Conservation (phyloP, 2,329 filamentous ascomycete species). For the Pyrenochaeta sp. region DNA sequence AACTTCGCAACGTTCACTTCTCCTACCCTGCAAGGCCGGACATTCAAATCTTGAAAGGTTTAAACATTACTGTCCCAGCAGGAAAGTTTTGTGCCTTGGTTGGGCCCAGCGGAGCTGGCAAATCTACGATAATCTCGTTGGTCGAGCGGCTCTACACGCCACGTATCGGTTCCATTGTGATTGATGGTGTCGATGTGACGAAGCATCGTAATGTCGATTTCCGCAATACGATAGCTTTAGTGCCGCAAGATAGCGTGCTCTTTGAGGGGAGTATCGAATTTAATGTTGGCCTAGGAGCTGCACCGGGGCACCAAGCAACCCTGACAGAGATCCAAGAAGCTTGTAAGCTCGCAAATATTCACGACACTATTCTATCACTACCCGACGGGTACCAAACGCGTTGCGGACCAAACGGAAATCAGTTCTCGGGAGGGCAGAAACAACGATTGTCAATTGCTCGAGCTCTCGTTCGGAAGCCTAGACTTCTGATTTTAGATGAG, state of each 20-base stretch:
- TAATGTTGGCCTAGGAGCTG: conserved; percentile 57
- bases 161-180: conserved; percentile 57
- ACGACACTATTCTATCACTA: conserved; percentile 70
- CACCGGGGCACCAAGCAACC: conserved; percentile 62
- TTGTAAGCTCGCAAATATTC: conserved; percentile 73
- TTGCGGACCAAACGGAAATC: conserved; percentile 50
- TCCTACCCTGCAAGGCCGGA: conserved; percentile 70
- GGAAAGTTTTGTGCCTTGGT: conserved; percentile 71
- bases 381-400: conserved; percentile 71
- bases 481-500: conserved; percentile 52
- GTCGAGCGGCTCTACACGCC: conserved; percentile 64
- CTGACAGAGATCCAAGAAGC: conserved; percentile 70
- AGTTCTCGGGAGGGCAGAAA: conserved; percentile 53
- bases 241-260: conserved; percentile 57
- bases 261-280: conserved; percentile 59
- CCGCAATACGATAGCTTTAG: conserved; percentile 55
- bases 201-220: conserved; percentile 48
- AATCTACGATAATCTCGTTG: conserved; percentile 67
- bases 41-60: conserved; percentile 62
- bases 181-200: conserved; percentile 60
- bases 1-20: conserved; percentile 68
- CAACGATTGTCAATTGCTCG: conserved; percentile 54
- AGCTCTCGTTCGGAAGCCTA: conserved; percentile 53
- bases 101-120: conserved; percentile 71
- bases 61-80: conserved; percentile 64